Percentiles rank a stretch among this genome's conserved stretches.
Conservation (phyloP, 805 yeast species). For the Saccharomyces paradoxus region DNA sequence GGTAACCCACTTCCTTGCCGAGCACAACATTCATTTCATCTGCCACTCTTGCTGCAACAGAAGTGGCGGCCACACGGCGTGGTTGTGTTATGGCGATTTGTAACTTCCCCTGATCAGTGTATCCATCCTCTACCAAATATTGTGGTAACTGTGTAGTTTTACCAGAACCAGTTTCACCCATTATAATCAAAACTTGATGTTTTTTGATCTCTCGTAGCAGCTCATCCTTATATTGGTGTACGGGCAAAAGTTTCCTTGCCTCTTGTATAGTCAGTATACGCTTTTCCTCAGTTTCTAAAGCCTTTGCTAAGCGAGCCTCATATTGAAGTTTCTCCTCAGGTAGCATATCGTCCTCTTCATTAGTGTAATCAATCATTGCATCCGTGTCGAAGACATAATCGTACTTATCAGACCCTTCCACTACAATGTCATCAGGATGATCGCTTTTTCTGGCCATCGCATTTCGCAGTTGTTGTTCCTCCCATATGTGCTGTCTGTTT, state of each 20-base stretch:
- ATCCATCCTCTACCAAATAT: conserved; percentile 76
- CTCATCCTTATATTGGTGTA: conserved; percentile 51
- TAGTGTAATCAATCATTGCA: conserved; percentile 50
- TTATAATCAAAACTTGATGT: conserved; percentile 65
- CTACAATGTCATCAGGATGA: conserved; percentile 21
- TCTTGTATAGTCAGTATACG: conserved; percentile 34
- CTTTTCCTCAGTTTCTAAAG: conserved; percentile 22
- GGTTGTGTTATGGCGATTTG: conserved; percentile 89
- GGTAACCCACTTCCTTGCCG: conserved; percentile 87
- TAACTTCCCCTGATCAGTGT: conserved; percentile 45
- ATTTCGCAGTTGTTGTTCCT: conserved; percentile 27
- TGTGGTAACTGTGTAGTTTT: conserved; percentile 93
- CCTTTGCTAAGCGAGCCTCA: conserved; percentile 14
- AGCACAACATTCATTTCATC: conserved; percentile 74
- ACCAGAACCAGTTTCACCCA: conserved; percentile 90
- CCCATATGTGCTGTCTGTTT: conserved; percentile 31
- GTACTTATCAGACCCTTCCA: conserved; percentile 37
- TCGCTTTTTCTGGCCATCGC: conserved; percentile 14
- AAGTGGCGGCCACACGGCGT: conserved; percentile 87
- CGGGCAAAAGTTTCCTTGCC: conserved; percentile 65
- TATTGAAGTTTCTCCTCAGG: conserved; percentile 28
- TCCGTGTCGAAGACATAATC: conserved; percentile 70
- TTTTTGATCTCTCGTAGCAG: conserved; percentile 51
- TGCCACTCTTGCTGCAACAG: conserved; percentile 86
- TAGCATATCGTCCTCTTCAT: conserved; percentile 31